Percentiles rank a stretch among this genome's conserved stretches.
Conservation (phyloP, 345 rosid species). For the Abelmoschus esculentus region DNA sequence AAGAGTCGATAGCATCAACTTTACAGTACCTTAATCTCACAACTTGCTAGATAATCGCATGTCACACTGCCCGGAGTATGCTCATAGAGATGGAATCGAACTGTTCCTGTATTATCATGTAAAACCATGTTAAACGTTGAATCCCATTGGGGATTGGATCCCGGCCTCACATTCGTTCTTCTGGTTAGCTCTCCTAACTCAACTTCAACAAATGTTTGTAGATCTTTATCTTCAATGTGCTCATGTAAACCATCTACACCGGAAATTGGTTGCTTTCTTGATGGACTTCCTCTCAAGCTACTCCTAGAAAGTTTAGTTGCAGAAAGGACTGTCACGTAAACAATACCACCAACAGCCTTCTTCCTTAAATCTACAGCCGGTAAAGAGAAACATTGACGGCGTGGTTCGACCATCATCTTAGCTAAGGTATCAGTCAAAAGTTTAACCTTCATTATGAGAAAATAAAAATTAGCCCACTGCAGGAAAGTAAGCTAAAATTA, state of each 20-base stretch:
- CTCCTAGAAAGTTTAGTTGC: constrained; percentile 56
- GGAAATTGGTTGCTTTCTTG: constrained; percentile 37
- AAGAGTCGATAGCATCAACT: neutral
- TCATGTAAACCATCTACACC: constrained; percentile 30
- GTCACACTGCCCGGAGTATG: constrained; percentile 52
- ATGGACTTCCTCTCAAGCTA: constrained; percentile 52
- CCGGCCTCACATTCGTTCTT: constrained; percentile 52
- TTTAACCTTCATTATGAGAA: constrained; percentile 45
- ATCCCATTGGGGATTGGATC: constrained; percentile 69
- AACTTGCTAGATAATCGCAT: constrained; percentile 65
- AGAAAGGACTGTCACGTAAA: constrained; percentile 67
- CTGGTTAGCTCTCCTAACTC: constrained; percentile 78
- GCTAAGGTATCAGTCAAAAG: constrained; percentile 68
- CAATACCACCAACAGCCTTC: constrained; percentile 72
- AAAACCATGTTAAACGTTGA: constrained; percentile 89
- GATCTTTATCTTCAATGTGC: constrained; percentile 37
- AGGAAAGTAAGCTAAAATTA: neutral
- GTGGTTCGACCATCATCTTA: constrained; percentile 95
- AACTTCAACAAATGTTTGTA: constrained; percentile 85
- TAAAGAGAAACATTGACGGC: constrained; percentile 65
- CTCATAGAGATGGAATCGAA: constrained; percentile 66
- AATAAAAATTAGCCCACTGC: neutral
- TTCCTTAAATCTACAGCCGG: constrained; percentile 74
- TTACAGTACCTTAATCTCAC: constrained; percentile 75
- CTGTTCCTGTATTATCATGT: constrained; percentile 65